Evolutionary conservation across 2,329 filamentous ascomycete species (phyloP).

Genomic region (Coleophoma cylindrospora): DNA sequence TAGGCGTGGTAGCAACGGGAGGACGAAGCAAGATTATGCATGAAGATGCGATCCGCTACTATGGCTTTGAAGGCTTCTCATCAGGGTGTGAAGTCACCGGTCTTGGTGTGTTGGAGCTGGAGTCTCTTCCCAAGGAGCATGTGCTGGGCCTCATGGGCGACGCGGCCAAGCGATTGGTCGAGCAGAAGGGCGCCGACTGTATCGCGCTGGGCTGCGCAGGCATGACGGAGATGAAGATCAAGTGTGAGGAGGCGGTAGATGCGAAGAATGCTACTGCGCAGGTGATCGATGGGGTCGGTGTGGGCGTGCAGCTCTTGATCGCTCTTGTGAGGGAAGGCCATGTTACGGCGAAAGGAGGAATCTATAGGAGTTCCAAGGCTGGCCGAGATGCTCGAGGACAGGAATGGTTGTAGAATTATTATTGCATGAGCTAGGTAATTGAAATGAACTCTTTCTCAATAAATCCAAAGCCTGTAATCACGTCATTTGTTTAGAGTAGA

Average conservation of each 20-base stretch:
- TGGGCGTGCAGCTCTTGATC: slow-evolving; percentile 39
- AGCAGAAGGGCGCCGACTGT: slow-evolving; percentile 51
- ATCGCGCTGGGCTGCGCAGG: slow-evolving; percentile 85
- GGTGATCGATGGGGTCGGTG: slow-evolving; percentile 45
- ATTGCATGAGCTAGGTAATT: no score
- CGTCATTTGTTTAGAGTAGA: no score
- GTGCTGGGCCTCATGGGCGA: slow-evolving; percentile 61
- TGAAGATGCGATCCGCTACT: slow-evolving; percentile 61
- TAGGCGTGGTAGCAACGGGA: slow-evolving; percentile 86
- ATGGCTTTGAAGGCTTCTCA: slow-evolving; percentile 49
- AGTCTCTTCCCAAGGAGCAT: slow-evolving; percentile 59
- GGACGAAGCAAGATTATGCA: slow-evolving; percentile 63
- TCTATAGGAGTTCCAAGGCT: slow-evolving; percentile 33
- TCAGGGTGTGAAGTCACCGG: slow-evolving; percentile 50
- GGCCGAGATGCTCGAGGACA: slow-evolving; percentile 35
- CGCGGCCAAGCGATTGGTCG: slow-evolving; percentile 63
- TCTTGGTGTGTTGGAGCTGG: slow-evolving; percentile 73
- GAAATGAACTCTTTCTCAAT: no score
- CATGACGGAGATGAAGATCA: slow-evolving; percentile 77
- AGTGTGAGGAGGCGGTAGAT: slow-evolving; percentile 39
- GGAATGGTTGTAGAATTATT: slow-evolving; percentile 29
- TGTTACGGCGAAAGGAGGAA: slow-evolving; percentile 37
- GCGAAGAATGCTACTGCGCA: slow-evolving; percentile 34
- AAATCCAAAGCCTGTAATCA: not conserved
- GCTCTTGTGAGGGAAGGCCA: slow-evolving; percentile 39